Evolutionary conservation across 768 basidiomycete species (phyloP), one percentile per base, ranked within the genome.

Genomic region (Serendipita indica): DNA sequence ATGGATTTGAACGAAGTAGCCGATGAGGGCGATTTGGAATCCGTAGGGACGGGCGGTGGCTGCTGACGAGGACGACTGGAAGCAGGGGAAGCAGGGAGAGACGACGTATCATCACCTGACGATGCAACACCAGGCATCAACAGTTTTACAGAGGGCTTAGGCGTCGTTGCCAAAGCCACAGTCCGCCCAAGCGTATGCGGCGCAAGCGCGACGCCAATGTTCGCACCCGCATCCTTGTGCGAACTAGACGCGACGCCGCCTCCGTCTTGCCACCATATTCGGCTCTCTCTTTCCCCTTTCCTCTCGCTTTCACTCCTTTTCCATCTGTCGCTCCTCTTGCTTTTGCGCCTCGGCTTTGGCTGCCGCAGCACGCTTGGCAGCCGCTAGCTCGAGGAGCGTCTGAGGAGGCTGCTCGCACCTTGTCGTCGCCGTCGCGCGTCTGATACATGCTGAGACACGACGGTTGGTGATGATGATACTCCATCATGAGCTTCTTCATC

Each of bases 151-250:
- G 49, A 28, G 22, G 49, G 49, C 25, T 54, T 54, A 16, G 49
- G 49, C 49, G 49, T 28, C 32, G 22, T 54, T 7, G 25, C 22
- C 49, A 54, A 22, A 18, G 49, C 49, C 25, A 28, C 49, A 10
- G 22, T 54, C 32, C 49, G 20, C 12, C 49, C 49, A 12, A 54
- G 22, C 4, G 49, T 54, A 54, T 54, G 49, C 25, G 49, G 49
- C 4, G 25, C 49, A 43, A n/a, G 41, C 5, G n/a, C 27, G 18
- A 5, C 37, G 18, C 37, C 37, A 39, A 13, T 39, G 18, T 18
- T 39, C 37, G 37, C 37, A 0, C n/a, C 41, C 41, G 41, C 41
- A 6, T n/a, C n/a, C 41, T 5, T 25, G 5, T 6, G 18, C 5
- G 7, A n/a, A 6, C 7, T n/a, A 6, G 5, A 7, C n/a, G 7